These are phyloP conservation scores for Passiflora organensis DNA, from an alignment of 345 rosid species.

Conservation along the genomic window DNA sequence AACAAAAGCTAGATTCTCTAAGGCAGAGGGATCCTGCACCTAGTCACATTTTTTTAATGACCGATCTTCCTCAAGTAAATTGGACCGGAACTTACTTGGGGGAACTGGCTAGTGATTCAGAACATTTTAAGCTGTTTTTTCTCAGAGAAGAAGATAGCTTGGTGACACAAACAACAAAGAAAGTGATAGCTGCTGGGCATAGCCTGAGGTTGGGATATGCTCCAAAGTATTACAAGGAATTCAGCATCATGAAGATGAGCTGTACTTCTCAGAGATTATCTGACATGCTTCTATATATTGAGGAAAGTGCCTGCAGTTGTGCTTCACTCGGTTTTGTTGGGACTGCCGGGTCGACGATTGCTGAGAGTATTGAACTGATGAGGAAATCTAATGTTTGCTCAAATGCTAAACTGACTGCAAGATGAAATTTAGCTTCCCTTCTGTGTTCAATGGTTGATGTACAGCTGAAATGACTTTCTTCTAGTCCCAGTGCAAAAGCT, in stretches of 20 bases:
- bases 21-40: slow-evolving; percentile 31
- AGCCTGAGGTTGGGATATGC: slow-evolving; percentile 42
- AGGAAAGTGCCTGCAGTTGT: slow-evolving; percentile 85
- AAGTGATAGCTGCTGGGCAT: slow-evolving; percentile 42
- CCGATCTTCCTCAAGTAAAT: slow-evolving; percentile 79
- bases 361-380: slow-evolving; percentile 67
- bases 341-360: slow-evolving; percentile 90
- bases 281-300: slow-evolving; percentile 63
- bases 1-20: slow-evolving; percentile 61
- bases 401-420: slow-evolving; percentile 7
- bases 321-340: slow-evolving; percentile 94
- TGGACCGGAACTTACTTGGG: slow-evolving; percentile 83
- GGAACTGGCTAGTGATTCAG: slow-evolving; percentile 48
- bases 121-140: slow-evolving; percentile 51
- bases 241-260: slow-evolving; percentile 29
- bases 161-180: slow-evolving; percentile 40
- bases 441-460: background rate
- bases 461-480: too few relatives aligned
- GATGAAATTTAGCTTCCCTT: slow-evolving; percentile 3
- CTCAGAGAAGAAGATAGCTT: slow-evolving; percentile 50
- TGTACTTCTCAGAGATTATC: slow-evolving; percentile 40
- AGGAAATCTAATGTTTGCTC: slow-evolving; percentile 55
- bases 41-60: slow-evolving; percentile 70
- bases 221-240: slow-evolving; percentile 24
- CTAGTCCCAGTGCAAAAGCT: too few relatives aligned